These are phyloP conservation scores for Stygiomarasmius scandens DNA, from an alignment of 1,284 basidiomycete genomes.

Conservation along the genomic window DNA sequence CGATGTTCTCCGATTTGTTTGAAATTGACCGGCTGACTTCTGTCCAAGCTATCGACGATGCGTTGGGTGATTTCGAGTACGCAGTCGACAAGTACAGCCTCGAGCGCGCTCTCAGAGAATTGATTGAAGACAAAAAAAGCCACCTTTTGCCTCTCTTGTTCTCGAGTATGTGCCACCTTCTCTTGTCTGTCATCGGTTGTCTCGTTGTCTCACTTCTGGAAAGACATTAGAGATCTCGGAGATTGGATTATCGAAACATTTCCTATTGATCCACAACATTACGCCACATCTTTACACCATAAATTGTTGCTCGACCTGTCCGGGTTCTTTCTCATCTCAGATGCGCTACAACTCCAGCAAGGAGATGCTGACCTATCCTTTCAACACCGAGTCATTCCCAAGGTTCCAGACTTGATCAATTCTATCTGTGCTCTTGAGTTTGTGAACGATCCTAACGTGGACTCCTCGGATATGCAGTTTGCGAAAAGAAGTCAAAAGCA, in stretches of 20 bases:
- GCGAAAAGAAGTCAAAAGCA: background rate
- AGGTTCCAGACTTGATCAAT: background rate
- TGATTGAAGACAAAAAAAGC: slow-evolving; percentile 7
- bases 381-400: slow-evolving; percentile 1
- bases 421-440: slow-evolving; percentile 5
- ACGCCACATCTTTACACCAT: background rate
- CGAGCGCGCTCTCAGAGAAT: background rate
- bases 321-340: slow-evolving; percentile 1
- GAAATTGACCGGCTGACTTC: background rate
- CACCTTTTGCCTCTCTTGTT: slow-evolving; percentile 13
- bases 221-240: slow-evolving; percentile 6
- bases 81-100: background rate
- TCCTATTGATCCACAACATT: background rate
- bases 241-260: slow-evolving; percentile 10
- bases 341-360: background rate
- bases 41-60: slow-evolving; percentile 5
- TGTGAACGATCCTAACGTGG: background rate
- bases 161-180: slow-evolving; percentile 6
- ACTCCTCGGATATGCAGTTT: background rate
- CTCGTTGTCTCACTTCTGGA: too few relatives aligned
- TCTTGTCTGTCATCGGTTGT: background rate
- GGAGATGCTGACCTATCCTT: background rate
- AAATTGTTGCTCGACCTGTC: slow-evolving; percentile 10
- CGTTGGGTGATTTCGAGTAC: slow-evolving; percentile 4
- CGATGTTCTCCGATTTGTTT: too few relatives aligned